Percentiles rank a stretch among this genome's conserved stretches.
Evolutionary conservation across 2,329 filamentous ascomycete species (phyloP).

Genomic region (Diaporthe australafricana): DNA sequence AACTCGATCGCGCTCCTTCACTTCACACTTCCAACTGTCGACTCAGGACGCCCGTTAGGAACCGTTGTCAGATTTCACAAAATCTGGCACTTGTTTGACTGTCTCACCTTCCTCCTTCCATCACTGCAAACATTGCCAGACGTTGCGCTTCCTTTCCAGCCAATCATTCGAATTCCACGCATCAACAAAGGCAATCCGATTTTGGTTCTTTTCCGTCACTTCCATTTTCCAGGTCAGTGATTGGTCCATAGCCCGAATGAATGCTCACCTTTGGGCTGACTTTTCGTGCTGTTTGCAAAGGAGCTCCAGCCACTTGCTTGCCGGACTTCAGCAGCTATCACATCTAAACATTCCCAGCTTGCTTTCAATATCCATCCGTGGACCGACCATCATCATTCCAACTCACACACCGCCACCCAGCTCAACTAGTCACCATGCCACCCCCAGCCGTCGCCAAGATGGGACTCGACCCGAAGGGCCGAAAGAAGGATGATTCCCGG

Average conservation of each 20-base stretch:
- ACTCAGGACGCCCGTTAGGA: no score
- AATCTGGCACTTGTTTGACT: not conserved
- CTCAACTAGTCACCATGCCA: not conserved
- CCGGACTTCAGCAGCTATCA: no score
- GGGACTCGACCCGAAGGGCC: not conserved
- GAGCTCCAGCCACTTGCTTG: not conserved
- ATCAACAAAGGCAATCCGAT: not conserved
- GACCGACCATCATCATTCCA: not conserved
- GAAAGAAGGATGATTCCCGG: not conserved
- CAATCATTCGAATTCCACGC: not conserved
- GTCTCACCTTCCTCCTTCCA: not conserved
- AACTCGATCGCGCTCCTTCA: no score
- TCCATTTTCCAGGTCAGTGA: no score
- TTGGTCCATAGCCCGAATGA: accelerated
- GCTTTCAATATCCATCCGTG: not conserved
- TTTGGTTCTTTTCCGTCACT: not conserved
- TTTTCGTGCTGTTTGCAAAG: not conserved
- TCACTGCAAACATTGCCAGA: not conserved
- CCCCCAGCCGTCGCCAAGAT: not conserved
- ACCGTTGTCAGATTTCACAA: no score
- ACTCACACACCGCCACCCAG: not conserved
- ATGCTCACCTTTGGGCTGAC: not conserved
- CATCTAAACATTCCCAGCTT: no score
- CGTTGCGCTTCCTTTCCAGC: not conserved
- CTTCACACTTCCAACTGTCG: no score